A percentile compares a stretch with the other conserved stretches of the same genome.
Conservation (phyloP, 345 rosid species). For the Triadica sebifera region DNA sequence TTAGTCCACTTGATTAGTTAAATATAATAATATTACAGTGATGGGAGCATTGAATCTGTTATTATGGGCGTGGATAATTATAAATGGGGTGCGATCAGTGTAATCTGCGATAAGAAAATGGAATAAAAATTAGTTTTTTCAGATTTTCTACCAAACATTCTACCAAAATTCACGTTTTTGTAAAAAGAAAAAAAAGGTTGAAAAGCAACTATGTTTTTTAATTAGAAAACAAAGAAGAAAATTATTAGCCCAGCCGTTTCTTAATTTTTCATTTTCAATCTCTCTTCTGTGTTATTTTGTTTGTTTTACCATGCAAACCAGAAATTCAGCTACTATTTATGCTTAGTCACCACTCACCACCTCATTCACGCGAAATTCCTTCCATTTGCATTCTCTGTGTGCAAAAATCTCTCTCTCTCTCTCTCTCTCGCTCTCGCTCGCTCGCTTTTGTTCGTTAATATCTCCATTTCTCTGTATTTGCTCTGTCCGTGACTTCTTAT, state of each 20-base stretch:
- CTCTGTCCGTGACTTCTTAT: too few species aligned
- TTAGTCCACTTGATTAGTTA: neutral
- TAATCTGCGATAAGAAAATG: neutral
- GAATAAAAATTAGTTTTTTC: neutral
- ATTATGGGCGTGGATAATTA: neutral
- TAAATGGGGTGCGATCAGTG: too few species aligned
- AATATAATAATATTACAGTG: neutral
- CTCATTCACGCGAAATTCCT: conserved; percentile 44
- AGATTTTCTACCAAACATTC: too few species aligned
- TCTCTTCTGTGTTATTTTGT: conserved; percentile 1
- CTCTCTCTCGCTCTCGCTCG: conserved; percentile 11
- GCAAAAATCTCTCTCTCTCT: conserved; percentile 3
- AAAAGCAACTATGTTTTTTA: too few species aligned
- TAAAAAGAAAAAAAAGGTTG: neutral
- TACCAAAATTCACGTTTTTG: neutral
- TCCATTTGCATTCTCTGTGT: conserved; percentile 22
- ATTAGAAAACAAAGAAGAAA: neutral
- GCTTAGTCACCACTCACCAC: conserved; percentile 42
- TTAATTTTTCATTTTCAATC: neutral
- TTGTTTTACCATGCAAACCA: conserved; percentile 8
- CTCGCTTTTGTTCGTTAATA: neutral
- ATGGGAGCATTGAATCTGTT: neutral
- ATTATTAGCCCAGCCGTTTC: conserved; percentile 22
- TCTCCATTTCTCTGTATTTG: neutral
- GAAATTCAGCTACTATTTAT: conserved; percentile 1